Base-by-base conservation (phyloP, 2,329 filamentous ascomycete genomes). In the Ascochyta rabiei region DNA sequence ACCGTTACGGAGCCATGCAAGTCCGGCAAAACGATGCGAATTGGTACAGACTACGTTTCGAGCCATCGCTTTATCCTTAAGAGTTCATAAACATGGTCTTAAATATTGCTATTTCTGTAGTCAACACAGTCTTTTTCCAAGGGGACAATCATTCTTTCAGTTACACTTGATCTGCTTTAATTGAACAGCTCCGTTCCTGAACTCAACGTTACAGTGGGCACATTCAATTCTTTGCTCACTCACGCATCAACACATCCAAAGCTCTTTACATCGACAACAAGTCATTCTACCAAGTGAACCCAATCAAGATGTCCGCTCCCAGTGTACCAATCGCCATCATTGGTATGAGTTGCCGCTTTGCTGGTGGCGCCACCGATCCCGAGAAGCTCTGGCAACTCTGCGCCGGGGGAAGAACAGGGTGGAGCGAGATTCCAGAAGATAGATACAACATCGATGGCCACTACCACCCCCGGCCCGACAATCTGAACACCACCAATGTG, bases 331-430 rank as follows among this genome's bases (percentile, higher is more conserved):
- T 57, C 39, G 75, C 72, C 18, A 69, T 77, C 19, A 60, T 77
- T 33, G 75, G 75, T 7, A 57, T 70, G 43, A 67, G 70, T 15
- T 76, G 72, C 55, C 63, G 72, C 33, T 61, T 75, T 19, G 69
- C 73, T 9, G 67, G 56, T 4, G 62, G 65, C 21, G 48, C 33
- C 15, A 64, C 60, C 13, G 39, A 44, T 26, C 69, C 71, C 12
- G 64, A 70, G 18, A 66, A 67, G 8, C 70, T 75, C 23, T 76
- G 73, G 74, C 53, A 72, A 16, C 50, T 76, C n/a, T 57, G 67
- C 12, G 52, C 68, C 18, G 38, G 59, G 0, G 75, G 75, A 1
- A 58, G 63, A 0, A 60, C 75, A 10, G 76, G 74, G 0, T 52
- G 59, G 1, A 72, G 63, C 41, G 44, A 62, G 1, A 61, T 71